Percentiles rank a stretch among this genome's conserved stretches.
phyloP scores from a whole-genome alignment of 108 stramenopile genomes.

The Cyclotella atomus region DNA sequence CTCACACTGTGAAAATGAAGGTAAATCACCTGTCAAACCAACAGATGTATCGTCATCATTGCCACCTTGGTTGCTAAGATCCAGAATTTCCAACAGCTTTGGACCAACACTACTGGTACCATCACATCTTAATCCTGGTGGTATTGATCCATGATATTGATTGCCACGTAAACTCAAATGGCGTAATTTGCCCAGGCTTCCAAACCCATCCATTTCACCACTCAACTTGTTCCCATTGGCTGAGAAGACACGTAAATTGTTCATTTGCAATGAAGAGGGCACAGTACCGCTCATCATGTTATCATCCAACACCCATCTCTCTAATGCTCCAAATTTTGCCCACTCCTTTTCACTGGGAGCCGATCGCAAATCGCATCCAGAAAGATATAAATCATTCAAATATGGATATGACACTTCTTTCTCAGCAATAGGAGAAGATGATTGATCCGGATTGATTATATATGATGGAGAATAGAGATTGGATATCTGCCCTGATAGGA shows the following conservation, averaged over 20 bases:
- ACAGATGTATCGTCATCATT: background rate
- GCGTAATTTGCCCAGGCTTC: constrained; percentile 3
- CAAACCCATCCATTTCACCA: constrained; percentile 7
- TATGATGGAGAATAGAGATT: background rate
- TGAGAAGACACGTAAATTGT: constrained; percentile 15
- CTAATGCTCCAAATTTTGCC: constrained; percentile 10
- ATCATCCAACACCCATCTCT: constrained; percentile 20
- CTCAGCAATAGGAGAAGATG: background rate
- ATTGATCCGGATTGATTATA: constrained; percentile 2
- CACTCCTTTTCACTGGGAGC: background rate
- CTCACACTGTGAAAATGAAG: constrained; percentile 29
- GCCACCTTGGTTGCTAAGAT: constrained; percentile 10
- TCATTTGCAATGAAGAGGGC: constrained; percentile 1
- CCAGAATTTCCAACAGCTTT: constrained; percentile 17
- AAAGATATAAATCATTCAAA: constrained; percentile 23
- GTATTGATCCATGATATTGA: constrained; percentile 15
- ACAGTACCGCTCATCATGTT: constrained; percentile 12
- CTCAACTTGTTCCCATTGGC: constrained; percentile 12
- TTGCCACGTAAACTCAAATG: constrained; percentile 24
- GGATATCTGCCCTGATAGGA: constrained; percentile 6
- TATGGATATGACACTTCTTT: constrained; percentile 9
- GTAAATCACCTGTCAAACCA: constrained; percentile 34
- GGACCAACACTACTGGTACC: background rate
- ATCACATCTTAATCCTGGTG: constrained; percentile 12
- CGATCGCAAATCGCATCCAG: constrained; percentile 2